These are phyloP conservation scores for Neodidymelliopsis sp. DNA, from an alignment of 2,329 filamentous ascomycete species.

Conservation along the genomic window DNA sequence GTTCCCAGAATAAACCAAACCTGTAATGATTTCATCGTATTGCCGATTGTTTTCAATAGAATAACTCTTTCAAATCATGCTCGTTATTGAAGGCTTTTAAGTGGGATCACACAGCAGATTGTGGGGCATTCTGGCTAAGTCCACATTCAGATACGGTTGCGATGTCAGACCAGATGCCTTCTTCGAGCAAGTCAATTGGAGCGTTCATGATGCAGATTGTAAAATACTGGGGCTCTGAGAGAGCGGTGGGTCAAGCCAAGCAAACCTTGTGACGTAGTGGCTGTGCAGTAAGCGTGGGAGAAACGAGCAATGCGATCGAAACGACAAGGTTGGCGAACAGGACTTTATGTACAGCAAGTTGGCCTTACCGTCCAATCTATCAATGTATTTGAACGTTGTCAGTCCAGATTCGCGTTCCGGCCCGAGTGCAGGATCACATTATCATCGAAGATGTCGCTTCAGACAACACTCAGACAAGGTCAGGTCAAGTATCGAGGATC, in stretches of 20 bases:
- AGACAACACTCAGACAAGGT: too few species aligned
- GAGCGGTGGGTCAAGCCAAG: slow-evolving; percentile 8
- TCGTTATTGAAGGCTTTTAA: too few species aligned
- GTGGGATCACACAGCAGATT: too few species aligned
- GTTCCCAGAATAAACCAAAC: background rate
- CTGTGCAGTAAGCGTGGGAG: slow-evolving; percentile 16
- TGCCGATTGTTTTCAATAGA: background rate
- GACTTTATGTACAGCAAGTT: too few species aligned
- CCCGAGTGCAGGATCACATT: too few species aligned
- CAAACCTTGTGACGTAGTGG: background rate
- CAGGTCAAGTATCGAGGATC: too few species aligned
- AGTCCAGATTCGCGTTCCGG: too few species aligned
- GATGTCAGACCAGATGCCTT: background rate
- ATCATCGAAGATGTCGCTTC: too few species aligned
- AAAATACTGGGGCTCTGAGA: background rate
- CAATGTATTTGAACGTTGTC: too few species aligned
- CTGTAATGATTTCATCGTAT: slow-evolving; percentile 1
- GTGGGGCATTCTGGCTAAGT: background rate
- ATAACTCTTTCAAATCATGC: background rate
- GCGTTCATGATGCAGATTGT: background rate
- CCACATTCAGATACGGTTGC: background rate
- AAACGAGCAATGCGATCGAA: slow-evolving; percentile 15
- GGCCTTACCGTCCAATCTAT: too few species aligned
- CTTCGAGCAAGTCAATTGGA: background rate
- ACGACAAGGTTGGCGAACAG: too few species aligned